These are phyloP conservation scores for Fraxinus dipetala DNA, from an alignment of 305 asterid species.

Conservation along the genomic window DNA sequence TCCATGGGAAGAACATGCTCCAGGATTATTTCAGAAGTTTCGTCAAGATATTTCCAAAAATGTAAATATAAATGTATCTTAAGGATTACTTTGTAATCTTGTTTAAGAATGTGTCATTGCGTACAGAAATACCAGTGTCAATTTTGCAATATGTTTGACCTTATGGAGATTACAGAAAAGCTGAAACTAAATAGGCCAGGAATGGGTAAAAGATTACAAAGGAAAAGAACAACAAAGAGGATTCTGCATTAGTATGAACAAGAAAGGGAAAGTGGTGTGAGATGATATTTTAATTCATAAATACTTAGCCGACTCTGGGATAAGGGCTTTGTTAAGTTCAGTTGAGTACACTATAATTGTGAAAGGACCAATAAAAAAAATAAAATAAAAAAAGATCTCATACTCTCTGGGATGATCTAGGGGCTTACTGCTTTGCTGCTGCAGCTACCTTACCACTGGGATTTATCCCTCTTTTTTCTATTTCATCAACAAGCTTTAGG, in stretches of 20 bases:
- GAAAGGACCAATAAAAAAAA: conserved; percentile 10
- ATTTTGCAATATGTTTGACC: neutral
- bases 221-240: neutral
- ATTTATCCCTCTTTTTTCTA: conserved; percentile 84
- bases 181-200: neutral
- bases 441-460: conserved; percentile 85
- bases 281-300: neutral
- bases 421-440: conserved; percentile 91
- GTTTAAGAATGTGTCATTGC: neutral
- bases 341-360: neutral
- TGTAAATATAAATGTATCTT: neutral
- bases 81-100: neutral
- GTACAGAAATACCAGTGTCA: neutral
- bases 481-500: conserved; percentile 88
- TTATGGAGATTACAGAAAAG: neutral
- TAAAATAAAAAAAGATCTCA: conserved; percentile 34
- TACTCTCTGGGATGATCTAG: conserved; percentile 41
- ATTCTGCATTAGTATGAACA: neutral
- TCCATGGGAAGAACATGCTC: neutral
- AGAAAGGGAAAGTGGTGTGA: conserved; percentile 9
- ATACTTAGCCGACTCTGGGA: neutral
- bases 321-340: neutral
- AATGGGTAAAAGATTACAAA: neutral
- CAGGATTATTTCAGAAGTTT: neutral
- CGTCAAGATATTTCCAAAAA: neutral